Base-by-base conservation (phyloP, 108 stramenopile genomes). In the Seminavis robusta region DNA sequence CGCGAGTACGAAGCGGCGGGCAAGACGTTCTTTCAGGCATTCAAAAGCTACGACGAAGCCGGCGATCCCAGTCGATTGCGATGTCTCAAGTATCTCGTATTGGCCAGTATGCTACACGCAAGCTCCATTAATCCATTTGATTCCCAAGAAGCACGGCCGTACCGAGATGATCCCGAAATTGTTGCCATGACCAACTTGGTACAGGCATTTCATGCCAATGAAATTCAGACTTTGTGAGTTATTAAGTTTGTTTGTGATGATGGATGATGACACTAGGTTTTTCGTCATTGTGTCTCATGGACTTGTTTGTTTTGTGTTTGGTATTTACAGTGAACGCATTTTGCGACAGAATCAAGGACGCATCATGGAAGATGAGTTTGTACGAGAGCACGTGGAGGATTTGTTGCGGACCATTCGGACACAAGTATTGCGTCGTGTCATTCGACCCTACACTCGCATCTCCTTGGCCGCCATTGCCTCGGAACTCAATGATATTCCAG, bases 31-130 rank as follows among this genome's bases (percentile, higher is more conserved):
- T 90, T 94, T 49, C 87, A 91, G 47, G 90, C 94, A n/a, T 96
- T 94, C 73, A 94, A 94, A 54, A 79, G 71, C 33, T 96, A 94
- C 74, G 95, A 96, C 66, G 95, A 96, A 69, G 95, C 95, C 1
- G 95, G 95, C 24, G 95, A 96, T 69, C 79, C 78, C 11, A 66
- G 68, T 54, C 73, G 95, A 5, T 56, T 96, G 39, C 69, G 88
- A 16, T 92, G 91, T 62, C 70, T 96, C 15, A 92, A 94, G 61
- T 96, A 96, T 63, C 50, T 94, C 19, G 92, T 96, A n/a, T 70
- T 96, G 83, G 91, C 92, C 3, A 84, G 81, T 40, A 96, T 96
- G 93, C 64, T 96, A 7, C 83, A 90, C 64, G 86, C 84, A 1
- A 84, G 84, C 10, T 73, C 79, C 26, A 94, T 96, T 72, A 94